Conservation (phyloP, 768 basidiomycete genomes). For the Tulasnella calospora region DNA sequence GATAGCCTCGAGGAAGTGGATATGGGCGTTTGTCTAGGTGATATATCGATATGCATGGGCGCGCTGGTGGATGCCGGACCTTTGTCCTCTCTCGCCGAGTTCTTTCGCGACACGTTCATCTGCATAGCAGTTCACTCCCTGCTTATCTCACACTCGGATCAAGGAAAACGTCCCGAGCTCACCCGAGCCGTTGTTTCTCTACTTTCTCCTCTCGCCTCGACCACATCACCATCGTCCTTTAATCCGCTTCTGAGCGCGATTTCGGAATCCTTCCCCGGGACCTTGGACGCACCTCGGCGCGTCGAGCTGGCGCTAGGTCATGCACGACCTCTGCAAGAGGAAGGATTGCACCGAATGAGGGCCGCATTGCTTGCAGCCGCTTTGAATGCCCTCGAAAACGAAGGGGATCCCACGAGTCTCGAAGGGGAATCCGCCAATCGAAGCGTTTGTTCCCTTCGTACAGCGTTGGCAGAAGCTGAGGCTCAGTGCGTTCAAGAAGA, state of each 20-base stretch:
- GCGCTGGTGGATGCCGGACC: neutral
- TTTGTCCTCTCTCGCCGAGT: neutral
- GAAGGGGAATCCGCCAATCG: neutral
- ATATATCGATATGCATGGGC: neutral
- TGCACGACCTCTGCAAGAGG: neutral
- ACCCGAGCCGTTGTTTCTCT: neutral
- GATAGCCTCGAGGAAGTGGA: neutral
- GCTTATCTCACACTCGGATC: neutral
- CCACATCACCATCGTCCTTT: neutral
- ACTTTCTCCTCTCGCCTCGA: neutral
- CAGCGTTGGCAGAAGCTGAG: neutral
- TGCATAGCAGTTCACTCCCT: neutral
- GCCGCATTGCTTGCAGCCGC: neutral
- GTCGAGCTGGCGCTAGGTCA: neutral
- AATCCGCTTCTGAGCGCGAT: neutral
- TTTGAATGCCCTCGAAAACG: neutral
- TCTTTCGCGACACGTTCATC: neutral
- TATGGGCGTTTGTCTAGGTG: neutral
- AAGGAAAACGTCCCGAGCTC: neutral
- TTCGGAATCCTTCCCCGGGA: neutral
- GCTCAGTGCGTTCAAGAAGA: neutral
- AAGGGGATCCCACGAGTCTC: neutral
- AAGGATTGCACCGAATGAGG: neutral
- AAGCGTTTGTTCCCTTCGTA: neutral
- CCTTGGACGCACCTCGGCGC: neutral